phyloP scores from a whole-genome alignment of 208 protist species.

The Trypanosoma congolense region DNA sequence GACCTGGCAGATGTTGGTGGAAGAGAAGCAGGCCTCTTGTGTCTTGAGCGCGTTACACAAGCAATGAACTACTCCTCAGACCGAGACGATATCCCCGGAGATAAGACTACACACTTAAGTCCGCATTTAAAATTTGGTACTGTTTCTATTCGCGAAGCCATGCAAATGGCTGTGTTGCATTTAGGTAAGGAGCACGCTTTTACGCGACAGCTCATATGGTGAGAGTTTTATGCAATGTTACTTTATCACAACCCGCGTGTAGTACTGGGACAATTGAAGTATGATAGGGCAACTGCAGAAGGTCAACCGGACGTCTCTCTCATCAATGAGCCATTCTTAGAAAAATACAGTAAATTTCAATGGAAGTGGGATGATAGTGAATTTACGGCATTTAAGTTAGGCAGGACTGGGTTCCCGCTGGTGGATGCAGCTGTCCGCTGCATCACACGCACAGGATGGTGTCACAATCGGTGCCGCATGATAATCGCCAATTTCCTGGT shows the following conservation, averaged over 20 bases:
- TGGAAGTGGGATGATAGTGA: constrained; percentile 51
- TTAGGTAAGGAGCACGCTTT: constrained; percentile 45
- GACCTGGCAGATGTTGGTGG: constrained; percentile 41
- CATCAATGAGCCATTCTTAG: constrained; percentile 61
- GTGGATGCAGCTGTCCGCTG: constrained; percentile 92
- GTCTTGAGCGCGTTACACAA: constrained; percentile 23
- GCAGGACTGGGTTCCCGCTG: constrained; percentile 86
- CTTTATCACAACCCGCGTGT: constrained; percentile 53
- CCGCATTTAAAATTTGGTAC: constrained; percentile 79
- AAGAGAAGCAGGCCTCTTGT: constrained; percentile 32
- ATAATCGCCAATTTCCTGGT: constrained; percentile 83
- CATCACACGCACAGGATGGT: constrained; percentile 76
- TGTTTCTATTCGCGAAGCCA: constrained; percentile 61
- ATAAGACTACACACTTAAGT: constrained; percentile 66
- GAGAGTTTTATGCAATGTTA: constrained; percentile 73
- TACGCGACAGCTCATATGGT: constrained; percentile 63
- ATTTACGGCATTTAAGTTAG: constrained; percentile 67
- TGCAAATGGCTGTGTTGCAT: constrained; percentile 24
- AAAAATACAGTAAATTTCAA: constrained; percentile 43
- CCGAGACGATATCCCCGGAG: constrained; percentile 45
- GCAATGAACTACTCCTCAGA: constrained; percentile 34
- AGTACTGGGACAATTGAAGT: constrained; percentile 47
- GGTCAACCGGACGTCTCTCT: background rate
- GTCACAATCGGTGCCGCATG: constrained; percentile 73
- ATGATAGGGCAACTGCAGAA: constrained; percentile 7